Percentiles rank a stretch among this genome's conserved stretches.
Evolutionary conservation across 805 yeast species (phyloP).

Genomic region (Yarrowia alimentaria): DNA sequence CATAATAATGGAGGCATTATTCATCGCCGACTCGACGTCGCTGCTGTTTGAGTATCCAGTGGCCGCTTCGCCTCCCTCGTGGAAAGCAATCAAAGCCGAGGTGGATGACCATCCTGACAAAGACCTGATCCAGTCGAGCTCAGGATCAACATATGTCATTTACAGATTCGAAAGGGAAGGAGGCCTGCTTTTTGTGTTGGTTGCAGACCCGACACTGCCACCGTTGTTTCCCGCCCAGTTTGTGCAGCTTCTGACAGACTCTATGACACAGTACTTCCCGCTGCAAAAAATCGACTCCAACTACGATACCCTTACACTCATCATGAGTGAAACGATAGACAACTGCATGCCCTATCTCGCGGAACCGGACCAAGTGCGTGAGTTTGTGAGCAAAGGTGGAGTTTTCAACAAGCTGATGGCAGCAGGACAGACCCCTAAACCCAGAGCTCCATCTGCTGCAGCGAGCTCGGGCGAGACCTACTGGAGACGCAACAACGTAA

Average conservation of each 20-base stretch:
- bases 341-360: conserved; percentile 71
- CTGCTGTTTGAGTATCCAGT: too few species aligned
- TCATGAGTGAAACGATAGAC: conserved; percentile 76
- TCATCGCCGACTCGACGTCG: too few species aligned
- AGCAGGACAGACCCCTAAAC: conserved; percentile 40
- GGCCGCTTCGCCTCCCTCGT: conserved; percentile 15
- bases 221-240: conserved; percentile 52
- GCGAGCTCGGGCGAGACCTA: conserved; percentile 56
- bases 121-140: not conserved
- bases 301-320: conserved; percentile 64
- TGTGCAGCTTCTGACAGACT: conserved; percentile 53
- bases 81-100: conserved; percentile 2
- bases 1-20: too few species aligned
- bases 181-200: conserved; percentile 1
- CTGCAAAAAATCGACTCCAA: conserved; percentile 62
- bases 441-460: conserved; percentile 29
- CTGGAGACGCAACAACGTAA: conserved; percentile 76
- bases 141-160: conserved; percentile 14
- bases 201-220: conserved; percentile 49
- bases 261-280: conserved; percentile 57
- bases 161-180: not conserved
- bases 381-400: conserved; percentile 64
- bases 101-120: not conserved
- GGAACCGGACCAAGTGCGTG: conserved; percentile 67
- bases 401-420: conserved; percentile 53